These are phyloP conservation scores for Fusarium begoniae DNA, from an alignment of 2,329 filamentous ascomycete species.

Conservation along the genomic window DNA sequence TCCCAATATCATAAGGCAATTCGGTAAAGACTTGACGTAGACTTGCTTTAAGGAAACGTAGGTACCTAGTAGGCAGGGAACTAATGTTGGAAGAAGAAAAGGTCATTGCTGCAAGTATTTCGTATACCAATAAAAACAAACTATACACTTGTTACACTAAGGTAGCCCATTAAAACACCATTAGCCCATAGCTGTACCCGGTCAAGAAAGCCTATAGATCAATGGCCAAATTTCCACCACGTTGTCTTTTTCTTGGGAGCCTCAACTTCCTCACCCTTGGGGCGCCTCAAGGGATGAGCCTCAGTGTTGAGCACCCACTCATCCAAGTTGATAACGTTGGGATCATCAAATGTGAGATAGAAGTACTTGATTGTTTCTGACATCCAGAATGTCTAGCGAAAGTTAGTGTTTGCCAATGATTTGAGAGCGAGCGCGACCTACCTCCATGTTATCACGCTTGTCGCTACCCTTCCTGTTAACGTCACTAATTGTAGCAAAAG, in stretches of 20 bases:
- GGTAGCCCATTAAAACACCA: conserved; percentile 7
- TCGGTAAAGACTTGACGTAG: not conserved
- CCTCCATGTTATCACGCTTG: conserved; percentile 70
- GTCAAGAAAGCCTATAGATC: not conserved
- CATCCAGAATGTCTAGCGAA: conserved; percentile 70
- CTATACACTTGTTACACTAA: not conserved
- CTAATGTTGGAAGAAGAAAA: not conserved
- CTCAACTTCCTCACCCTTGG: conserved; percentile 33
- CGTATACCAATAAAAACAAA: conserved; percentile 2
- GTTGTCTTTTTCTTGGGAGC: conserved; percentile 16
- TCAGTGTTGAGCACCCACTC: conserved; percentile 73
- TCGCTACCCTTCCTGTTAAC: conserved; percentile 45
- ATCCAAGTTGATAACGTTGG: conserved; percentile 71
- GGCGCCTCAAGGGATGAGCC: conserved; percentile 59
- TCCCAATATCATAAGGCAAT: not conserved
- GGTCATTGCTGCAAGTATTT: not conserved
- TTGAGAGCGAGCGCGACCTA: conserved; percentile 40
- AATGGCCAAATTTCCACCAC: conserved; percentile 25
- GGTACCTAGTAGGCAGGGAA: no score
- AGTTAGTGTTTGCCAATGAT: conserved; percentile 17
- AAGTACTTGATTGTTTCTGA: conserved; percentile 84
- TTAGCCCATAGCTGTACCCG: not conserved
- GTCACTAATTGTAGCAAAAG: conserved; percentile 54
- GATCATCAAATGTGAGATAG: conserved; percentile 75
- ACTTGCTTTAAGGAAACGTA: not conserved